phyloP scores from a whole-genome alignment of 2,329 filamentous ascomycete genomes.

The Colletotrichum incanum region DNA sequence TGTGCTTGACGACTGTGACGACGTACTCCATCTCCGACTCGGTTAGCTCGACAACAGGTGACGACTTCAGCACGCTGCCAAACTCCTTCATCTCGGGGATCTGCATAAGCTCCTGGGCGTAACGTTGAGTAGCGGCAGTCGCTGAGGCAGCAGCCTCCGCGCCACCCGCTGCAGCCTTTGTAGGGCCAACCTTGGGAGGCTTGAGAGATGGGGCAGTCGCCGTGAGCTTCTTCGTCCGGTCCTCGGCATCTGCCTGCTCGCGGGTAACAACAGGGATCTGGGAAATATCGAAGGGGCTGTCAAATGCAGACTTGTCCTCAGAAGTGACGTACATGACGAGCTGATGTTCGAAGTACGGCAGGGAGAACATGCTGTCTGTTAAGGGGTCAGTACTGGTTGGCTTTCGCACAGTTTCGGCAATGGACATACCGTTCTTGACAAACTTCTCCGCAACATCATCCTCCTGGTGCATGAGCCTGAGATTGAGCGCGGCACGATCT shows the following conservation, averaged over 20 bases:
- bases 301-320: slow-evolving; percentile 88
- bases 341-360: slow-evolving; percentile 96
- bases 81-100: slow-evolving; percentile 95
- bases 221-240: slow-evolving; percentile 97
- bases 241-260: slow-evolving; percentile 96
- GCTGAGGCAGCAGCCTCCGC: slow-evolving; percentile 84
- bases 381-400: slow-evolving; percentile 10
- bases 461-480: slow-evolving; percentile 92
- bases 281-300: slow-evolving; percentile 89
- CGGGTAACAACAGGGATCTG: slow-evolving; percentile 94
- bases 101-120: slow-evolving; percentile 87
- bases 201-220: slow-evolving; percentile 94
- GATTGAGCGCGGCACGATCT: slow-evolving; percentile 93
- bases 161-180: slow-evolving; percentile 78
- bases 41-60: slow-evolving; percentile 87
- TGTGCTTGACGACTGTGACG: slow-evolving; percentile 92
- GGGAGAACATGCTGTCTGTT: slow-evolving; percentile 92
- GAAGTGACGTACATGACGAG: slow-evolving; percentile 98
- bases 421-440: slow-evolving; percentile 86
- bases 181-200: slow-evolving; percentile 85
- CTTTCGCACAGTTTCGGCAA: not conserved
- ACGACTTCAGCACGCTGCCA: slow-evolving; percentile 93
- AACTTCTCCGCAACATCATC: slow-evolving; percentile 89
- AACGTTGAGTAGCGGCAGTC: slow-evolving; percentile 87
- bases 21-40: slow-evolving; percentile 99